phyloP scores from a whole-genome alignment of 2,329 filamentous ascomycete genomes.

The Sporothrix schenckii region DNA sequence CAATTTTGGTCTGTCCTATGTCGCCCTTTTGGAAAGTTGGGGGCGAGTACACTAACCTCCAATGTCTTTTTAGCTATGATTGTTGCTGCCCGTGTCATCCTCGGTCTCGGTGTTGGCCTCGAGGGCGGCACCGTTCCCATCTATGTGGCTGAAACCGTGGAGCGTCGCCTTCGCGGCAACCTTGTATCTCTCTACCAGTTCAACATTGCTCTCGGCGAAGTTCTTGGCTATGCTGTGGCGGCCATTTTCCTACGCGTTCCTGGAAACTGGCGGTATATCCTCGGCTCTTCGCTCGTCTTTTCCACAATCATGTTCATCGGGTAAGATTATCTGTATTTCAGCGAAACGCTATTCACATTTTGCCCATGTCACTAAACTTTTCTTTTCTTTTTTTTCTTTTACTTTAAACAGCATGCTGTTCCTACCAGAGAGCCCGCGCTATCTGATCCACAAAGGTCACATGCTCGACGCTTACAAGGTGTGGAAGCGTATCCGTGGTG shows the following conservation, averaged over 20 bases:
- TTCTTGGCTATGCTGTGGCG: conserved; percentile 71
- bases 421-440: conserved; percentile 70
- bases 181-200: conserved; percentile 74
- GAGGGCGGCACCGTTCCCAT: conserved; percentile 75
- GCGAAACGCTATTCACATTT: background rate
- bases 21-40: no score
- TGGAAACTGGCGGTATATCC: conserved; percentile 74
- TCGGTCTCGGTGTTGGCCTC: conserved; percentile 71
- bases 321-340: background rate
- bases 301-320: conserved; percentile 62
- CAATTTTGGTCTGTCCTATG: conserved; percentile 63
- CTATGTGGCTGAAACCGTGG: conserved; percentile 74
- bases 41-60: background rate
- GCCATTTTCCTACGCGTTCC: conserved; percentile 71
- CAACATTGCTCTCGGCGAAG: conserved; percentile 74
- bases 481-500: conserved; percentile 72
- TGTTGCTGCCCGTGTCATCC: conserved; percentile 66
- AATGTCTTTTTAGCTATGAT: conserved; percentile 58
- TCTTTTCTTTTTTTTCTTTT: no score
- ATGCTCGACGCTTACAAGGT: conserved; percentile 65
- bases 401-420: conserved; percentile 61
- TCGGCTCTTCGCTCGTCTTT: conserved; percentile 72
- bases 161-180: conserved; percentile 68
- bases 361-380: background rate
- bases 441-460: conserved; percentile 68